Evolutionary conservation across 306 rosid genomes (phyloP).

Genomic region (apple (Malus domestica)): ASM211411v1 NC_041803.1:7391501-7392000

Average conservation of each 20-base stretch:
- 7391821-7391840: neutral
- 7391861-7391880: neutral
- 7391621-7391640: neutral
- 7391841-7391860: neutral
- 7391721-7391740: conserved; percentile 65
- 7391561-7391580: neutral
- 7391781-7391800: conserved; percentile 10
- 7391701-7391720: neutral
- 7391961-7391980: neutral
- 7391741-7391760: conserved; percentile 62
- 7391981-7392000: neutral
- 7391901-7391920: neutral
- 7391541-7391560: neutral
- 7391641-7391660: neutral
- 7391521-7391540: neutral
- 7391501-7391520: neutral
- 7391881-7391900: neutral
- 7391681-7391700: neutral
- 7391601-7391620: neutral
- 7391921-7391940: neutral
- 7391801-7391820: conserved; percentile 11
- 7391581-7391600: conserved; percentile 1
- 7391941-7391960: neutral
- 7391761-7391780: conserved; percentile 82
- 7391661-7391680: neutral